Evolutionary conservation across 2,329 filamentous ascomycete genomes (phyloP).

Genomic region (Berkeleyomyces basicola): DNA sequence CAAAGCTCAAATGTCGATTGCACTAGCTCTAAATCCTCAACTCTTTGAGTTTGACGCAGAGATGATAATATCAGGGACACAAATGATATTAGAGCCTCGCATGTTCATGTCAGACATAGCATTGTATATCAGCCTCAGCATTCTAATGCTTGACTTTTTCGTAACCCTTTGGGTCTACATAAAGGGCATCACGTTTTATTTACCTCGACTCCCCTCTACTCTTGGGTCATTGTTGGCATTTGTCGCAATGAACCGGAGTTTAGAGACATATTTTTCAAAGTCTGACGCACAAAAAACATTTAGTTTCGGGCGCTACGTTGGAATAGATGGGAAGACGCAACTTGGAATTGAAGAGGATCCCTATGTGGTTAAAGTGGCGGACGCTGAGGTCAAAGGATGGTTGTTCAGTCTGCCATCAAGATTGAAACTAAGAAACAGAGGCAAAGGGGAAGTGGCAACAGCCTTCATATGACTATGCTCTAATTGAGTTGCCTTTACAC

Average conservation of each 20-base stretch:
- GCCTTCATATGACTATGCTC: not conserved
- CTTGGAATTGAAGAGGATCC: conserved; percentile 34
- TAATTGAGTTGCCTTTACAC: not conserved
- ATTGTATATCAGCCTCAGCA: conserved; percentile 27
- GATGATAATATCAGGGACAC: conserved; percentile 11
- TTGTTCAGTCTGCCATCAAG: not conserved
- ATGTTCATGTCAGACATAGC: conserved; percentile 33
- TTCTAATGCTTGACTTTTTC: conserved; percentile 28
- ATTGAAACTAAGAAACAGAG: not conserved
- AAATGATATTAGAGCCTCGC: conserved; percentile 20
- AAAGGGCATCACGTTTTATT: conserved; percentile 23
- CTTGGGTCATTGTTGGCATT: conserved; percentile 31
- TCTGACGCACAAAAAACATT: not conserved
- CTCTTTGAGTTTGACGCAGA: conserved; percentile 21
- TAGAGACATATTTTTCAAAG: conserved; percentile 14
- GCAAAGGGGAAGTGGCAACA: not conserved
- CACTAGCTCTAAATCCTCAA: conserved; percentile 11
- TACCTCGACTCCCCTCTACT: conserved; percentile 35
- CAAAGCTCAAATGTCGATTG: not conserved
- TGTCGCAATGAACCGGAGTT: conserved; percentile 29
- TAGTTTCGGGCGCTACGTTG: conserved; percentile 34
- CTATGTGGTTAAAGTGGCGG: conserved; percentile 22
- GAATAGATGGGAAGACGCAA: conserved; percentile 29
- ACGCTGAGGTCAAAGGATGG: conserved; percentile 3
- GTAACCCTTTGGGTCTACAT: conserved; percentile 29